These are phyloP conservation scores for Lepraria neglecta DNA, from an alignment of 495 filamentous ascomycete genomes.

Conservation along the genomic window DNA sequence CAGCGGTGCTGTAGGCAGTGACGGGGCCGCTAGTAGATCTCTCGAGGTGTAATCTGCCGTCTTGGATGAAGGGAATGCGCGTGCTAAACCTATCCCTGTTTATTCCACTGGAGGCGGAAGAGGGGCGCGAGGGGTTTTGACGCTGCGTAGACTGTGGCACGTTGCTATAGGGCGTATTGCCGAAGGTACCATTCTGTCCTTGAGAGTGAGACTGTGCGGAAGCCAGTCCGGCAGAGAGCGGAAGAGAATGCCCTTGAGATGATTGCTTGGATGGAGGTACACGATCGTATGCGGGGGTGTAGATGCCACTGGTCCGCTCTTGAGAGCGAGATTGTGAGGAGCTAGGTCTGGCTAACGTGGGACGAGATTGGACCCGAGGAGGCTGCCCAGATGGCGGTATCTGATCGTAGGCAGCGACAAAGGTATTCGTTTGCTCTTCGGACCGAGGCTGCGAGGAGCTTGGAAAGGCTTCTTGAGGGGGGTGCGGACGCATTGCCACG, in stretches of 20 bases:
- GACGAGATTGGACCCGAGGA: background rate
- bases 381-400: background rate
- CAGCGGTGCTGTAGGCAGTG: background rate
- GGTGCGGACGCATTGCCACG: background rate
- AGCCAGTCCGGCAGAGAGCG: background rate
- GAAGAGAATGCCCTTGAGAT: background rate
- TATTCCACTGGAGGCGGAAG: background rate
- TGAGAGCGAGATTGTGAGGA: background rate
- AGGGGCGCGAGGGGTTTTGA: background rate
- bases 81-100: background rate
- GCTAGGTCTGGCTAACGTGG: too few relatives aligned
- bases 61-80: conserved; percentile 5
- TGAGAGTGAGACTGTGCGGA: background rate
- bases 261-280: background rate
- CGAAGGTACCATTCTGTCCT: background rate
- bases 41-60: background rate
- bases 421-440: background rate
- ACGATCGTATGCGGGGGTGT: background rate
- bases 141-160: background rate
- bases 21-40: background rate
- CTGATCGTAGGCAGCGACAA: background rate
- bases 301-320: background rate
- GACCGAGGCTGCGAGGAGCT: background rate
- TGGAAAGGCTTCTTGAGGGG: background rate
- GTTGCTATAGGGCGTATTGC: background rate